Evolutionary conservation across 306 rosid genomes (phyloP).

Genomic region (Purshia tridentata): DNA sequence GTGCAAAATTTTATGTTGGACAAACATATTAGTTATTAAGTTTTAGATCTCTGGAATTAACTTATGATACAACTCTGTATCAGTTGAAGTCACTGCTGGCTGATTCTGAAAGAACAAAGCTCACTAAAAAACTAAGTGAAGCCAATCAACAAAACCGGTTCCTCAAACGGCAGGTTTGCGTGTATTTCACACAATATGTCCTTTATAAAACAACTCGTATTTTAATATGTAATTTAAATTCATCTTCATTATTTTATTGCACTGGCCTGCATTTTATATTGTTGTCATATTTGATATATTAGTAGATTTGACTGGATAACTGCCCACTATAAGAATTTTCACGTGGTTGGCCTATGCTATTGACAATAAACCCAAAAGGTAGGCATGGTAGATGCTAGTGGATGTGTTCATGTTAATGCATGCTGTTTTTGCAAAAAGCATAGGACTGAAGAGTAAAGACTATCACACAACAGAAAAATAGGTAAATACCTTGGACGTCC

Average conservation of each 20-base stretch:
- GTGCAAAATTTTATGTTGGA: background rate
- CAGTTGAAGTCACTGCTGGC: slow-evolving; percentile 69
- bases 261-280: slow-evolving; percentile 16
- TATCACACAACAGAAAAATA: background rate
- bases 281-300: slow-evolving; percentile 4
- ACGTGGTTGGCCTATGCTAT: background rate
- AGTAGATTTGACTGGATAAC: slow-evolving; percentile 9
- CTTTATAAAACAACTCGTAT: background rate
- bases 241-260: background rate
- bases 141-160: slow-evolving; percentile 90
- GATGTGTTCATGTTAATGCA: background rate
- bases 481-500: background rate
- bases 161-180: slow-evolving; percentile 89
- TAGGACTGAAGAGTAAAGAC: background rate
- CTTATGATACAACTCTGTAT: slow-evolving; percentile 10
- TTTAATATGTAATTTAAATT: background rate
- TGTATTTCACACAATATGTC: background rate
- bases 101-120: slow-evolving; percentile 67
- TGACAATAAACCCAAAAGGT: no score
- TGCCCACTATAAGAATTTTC: slow-evolving; percentile 1
- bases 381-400: no score
- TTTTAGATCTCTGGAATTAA: background rate
- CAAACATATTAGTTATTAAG: background rate
- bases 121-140: slow-evolving; percentile 78
- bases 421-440: background rate